A percentile compares a stretch with the other conserved stretches of the same genome.
Conservation (phyloP, 2,329 filamentous ascomycete genomes). For the Teratosphaeria viscida region DNA sequence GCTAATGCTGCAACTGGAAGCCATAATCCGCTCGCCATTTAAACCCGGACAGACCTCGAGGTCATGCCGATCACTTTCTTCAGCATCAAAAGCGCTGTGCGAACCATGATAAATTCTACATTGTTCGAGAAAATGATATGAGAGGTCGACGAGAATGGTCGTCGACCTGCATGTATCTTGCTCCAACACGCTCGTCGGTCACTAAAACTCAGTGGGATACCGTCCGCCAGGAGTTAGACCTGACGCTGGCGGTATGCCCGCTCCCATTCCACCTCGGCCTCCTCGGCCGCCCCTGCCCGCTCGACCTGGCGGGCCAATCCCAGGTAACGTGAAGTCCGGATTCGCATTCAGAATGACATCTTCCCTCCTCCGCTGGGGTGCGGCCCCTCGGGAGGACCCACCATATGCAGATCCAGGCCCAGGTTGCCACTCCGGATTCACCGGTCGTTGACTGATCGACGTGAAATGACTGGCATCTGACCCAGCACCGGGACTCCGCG, state of each 20-base stretch:
- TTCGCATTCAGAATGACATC: slow-evolving; percentile 70
- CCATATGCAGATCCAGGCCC: slow-evolving; percentile 34
- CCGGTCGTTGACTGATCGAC: slow-evolving; percentile 73
- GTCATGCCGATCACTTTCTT: neutral
- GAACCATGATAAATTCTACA: neutral
- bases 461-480: slow-evolving; percentile 82
- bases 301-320: slow-evolving; percentile 25
- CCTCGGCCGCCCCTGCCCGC: slow-evolving; percentile 22
- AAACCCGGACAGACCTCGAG: neutral
- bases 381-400: slow-evolving; percentile 25
- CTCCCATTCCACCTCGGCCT: slow-evolving; percentile 8
- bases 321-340: slow-evolving; percentile 72
- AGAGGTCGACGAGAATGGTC: neutral
- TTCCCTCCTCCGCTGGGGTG: slow-evolving; percentile 40
- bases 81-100: neutral
- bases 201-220: slow-evolving; percentile 20
- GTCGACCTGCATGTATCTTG: neutral
- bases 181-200: neutral
- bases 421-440: slow-evolving; percentile 80
- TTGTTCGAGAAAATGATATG: too few relatives aligned
- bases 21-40: neutral
- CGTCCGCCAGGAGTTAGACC: slow-evolving; percentile 22
- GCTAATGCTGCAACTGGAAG: neutral
- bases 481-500: slow-evolving; percentile 50
- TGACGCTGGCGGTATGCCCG: slow-evolving; percentile 4